Conservation (phyloP, 129 eudicot species). For the Erigeron canadensis region DNA sequence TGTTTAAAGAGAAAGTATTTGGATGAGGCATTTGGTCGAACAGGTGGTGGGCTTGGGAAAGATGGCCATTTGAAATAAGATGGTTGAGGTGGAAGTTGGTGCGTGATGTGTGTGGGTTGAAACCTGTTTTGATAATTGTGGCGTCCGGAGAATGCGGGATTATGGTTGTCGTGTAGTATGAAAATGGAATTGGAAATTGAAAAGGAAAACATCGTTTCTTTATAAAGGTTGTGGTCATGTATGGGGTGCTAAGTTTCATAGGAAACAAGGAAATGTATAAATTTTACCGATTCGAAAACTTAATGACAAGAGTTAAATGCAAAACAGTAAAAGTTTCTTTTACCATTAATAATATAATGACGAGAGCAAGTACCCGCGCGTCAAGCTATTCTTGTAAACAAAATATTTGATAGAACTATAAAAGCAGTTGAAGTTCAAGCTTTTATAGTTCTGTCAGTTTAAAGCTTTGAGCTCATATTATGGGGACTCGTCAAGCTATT, state of each 20-base stretch:
- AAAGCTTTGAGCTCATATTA: too few species aligned
- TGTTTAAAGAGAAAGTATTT: constrained; percentile 51
- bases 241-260: constrained; percentile 22
- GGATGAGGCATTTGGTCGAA: constrained; percentile 66
- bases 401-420: too few species aligned
- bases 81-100: constrained; percentile 50
- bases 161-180: constrained; percentile 13
- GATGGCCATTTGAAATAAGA: constrained; percentile 31
- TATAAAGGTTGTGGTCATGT: background rate
- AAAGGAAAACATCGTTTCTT: constrained; percentile 1
- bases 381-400: too few species aligned
- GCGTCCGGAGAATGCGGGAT: constrained; percentile 44
- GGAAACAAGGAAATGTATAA: background rate
- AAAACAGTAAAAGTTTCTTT: too few species aligned
- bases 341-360: too few species aligned
- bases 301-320: too few species aligned
- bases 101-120: constrained; percentile 53
- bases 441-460: too few species aligned
- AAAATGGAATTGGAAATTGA: background rate
- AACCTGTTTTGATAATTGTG: constrained; percentile 67
- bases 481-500: too few species aligned
- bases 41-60: constrained; percentile 57
- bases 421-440: too few species aligned
- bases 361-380: too few species aligned
- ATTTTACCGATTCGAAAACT: too few species aligned